Percentiles rank a stretch among this genome's conserved stretches.
Conservation (phyloP, 495 filamentous ascomycete species). For the Hypoxylon fragiforme region DNA sequence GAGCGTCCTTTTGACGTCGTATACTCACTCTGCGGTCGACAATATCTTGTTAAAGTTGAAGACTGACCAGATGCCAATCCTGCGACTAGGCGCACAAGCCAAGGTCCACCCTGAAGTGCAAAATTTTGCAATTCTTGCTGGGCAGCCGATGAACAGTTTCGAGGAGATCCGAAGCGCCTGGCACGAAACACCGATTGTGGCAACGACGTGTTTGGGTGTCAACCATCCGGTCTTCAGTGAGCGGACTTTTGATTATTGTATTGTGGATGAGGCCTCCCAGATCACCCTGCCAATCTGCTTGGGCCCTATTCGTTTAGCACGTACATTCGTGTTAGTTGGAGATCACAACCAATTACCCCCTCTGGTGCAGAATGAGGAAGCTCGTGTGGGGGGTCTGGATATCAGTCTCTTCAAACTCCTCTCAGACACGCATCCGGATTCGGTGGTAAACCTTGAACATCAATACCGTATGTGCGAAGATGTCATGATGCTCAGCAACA, state of each 20-base stretch:
- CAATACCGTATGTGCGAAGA: constrained; percentile 99
- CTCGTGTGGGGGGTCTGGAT: constrained; percentile 83
- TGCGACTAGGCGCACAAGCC: constrained; percentile 77
- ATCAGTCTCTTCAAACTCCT: constrained; percentile 91
- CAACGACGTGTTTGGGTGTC: constrained; percentile 91
- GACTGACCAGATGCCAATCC: constrained; percentile 73
- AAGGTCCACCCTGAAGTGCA: constrained; percentile 89
- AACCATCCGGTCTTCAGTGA: constrained; percentile 86
- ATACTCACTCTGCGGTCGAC: constrained; percentile 96
- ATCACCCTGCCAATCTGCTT: constrained; percentile 94
- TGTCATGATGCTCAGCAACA: constrained; percentile 92
- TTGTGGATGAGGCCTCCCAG: constrained; percentile 96
- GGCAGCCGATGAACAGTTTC: constrained; percentile 68
- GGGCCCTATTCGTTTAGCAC: constrained; percentile 89
- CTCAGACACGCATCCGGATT: constrained; percentile 81
- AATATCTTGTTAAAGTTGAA: constrained; percentile 94
- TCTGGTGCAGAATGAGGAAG: constrained; percentile 88
- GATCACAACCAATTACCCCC: constrained; percentile 96
- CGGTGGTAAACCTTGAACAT: constrained; percentile 87
- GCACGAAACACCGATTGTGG: constrained; percentile 82
- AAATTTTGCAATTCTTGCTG: constrained; percentile 77
- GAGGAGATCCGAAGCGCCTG: constrained; percentile 83
- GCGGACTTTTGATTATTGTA: constrained; percentile 94
- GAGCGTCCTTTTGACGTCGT: constrained; percentile 88
- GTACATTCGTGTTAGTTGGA: constrained; percentile 92